phyloP scores from a whole-genome alignment of 495 filamentous ascomycete genomes.

The Sordaria brevicollis region DNA sequence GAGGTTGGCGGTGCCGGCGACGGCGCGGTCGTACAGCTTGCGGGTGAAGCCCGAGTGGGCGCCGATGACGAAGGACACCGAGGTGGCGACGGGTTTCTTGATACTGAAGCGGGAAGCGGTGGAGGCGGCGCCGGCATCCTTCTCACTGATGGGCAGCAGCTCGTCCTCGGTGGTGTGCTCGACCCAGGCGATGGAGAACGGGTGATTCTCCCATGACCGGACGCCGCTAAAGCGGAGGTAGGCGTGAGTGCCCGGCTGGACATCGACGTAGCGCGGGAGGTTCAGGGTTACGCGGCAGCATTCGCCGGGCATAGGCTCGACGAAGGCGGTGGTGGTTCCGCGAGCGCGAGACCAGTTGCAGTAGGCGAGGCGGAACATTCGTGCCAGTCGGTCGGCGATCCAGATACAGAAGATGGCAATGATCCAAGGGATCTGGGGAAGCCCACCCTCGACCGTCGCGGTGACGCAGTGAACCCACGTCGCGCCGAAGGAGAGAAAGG shows the following conservation, averaged over 20 bases:
- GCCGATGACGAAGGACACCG: slow-evolving; percentile 63
- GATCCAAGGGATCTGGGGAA: slow-evolving; percentile 57
- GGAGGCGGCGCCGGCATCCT: slow-evolving; percentile 4
- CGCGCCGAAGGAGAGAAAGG: slow-evolving; percentile 47
- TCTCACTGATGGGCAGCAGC: slow-evolving; percentile 19
- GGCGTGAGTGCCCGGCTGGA: slow-evolving; percentile 76
- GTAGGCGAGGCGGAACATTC: slow-evolving; percentile 58
- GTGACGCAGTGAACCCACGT: slow-evolving; percentile 59
- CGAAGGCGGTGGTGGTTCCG: slow-evolving; percentile 56
- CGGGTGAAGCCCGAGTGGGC: slow-evolving; percentile 83
- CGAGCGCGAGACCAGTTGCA: slow-evolving; percentile 49
- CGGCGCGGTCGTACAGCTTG: slow-evolving; percentile 52
- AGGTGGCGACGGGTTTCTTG: slow-evolving; percentile 11
- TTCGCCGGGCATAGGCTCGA: slow-evolving; percentile 74
- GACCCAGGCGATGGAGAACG: slow-evolving; percentile 89
- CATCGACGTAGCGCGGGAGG: slow-evolving; percentile 63
- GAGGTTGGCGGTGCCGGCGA: not conserved
- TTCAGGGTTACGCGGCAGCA: slow-evolving; percentile 72
- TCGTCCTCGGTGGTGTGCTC: slow-evolving; percentile 28
- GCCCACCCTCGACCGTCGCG: slow-evolving; percentile 31
- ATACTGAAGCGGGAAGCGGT: slow-evolving; percentile 4
- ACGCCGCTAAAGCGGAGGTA: slow-evolving; percentile 76
- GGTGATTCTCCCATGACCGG: slow-evolving; percentile 77
- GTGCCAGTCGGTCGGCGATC: slow-evolving; percentile 61
- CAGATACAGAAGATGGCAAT: slow-evolving; percentile 61